phyloP scores from a whole-genome alignment of 371 early-diverging fungal genomes.

The Sporodiniella umbellata region DNA sequence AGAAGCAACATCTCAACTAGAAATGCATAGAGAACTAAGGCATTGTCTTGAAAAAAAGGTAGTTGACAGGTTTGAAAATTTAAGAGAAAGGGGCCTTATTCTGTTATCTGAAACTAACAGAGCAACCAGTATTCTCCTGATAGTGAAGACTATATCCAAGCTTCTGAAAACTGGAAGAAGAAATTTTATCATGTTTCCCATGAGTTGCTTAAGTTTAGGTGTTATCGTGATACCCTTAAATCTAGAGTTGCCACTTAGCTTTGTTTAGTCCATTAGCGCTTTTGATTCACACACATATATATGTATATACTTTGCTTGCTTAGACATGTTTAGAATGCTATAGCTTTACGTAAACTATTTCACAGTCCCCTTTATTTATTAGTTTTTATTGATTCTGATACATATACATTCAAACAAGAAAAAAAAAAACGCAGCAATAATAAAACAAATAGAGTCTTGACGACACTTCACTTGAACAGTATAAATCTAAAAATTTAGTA shows the following conservation, averaged over 20 bases:
- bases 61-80: not conserved
- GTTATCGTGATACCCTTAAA: constrained; percentile 12
- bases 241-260: not conserved
- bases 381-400: too few relatives aligned
- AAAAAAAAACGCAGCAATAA: too few relatives aligned
- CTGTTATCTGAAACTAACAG: too few relatives aligned
- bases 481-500: too few relatives aligned
- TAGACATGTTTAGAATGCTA: too few relatives aligned
- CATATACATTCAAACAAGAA: too few relatives aligned
- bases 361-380: too few relatives aligned
- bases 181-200: constrained; percentile 15
- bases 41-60: constrained; percentile 13
- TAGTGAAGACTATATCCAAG: constrained; percentile 2
- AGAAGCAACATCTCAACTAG: constrained; percentile 2
- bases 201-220: constrained; percentile 11
- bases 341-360: too few relatives aligned
- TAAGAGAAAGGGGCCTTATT: too few relatives aligned
- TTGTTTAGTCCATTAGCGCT: not conserved
- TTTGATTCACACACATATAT: not conserved
- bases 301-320: too few relatives aligned
- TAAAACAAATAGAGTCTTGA: not conserved
- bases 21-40: constrained; percentile 17
- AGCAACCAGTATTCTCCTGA: not conserved
- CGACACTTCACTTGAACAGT: too few relatives aligned
- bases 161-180: constrained; percentile 16